phyloP scores from a whole-genome alignment of 108 stramenopile species.

The Cyclostephanos invisitatus region DNA sequence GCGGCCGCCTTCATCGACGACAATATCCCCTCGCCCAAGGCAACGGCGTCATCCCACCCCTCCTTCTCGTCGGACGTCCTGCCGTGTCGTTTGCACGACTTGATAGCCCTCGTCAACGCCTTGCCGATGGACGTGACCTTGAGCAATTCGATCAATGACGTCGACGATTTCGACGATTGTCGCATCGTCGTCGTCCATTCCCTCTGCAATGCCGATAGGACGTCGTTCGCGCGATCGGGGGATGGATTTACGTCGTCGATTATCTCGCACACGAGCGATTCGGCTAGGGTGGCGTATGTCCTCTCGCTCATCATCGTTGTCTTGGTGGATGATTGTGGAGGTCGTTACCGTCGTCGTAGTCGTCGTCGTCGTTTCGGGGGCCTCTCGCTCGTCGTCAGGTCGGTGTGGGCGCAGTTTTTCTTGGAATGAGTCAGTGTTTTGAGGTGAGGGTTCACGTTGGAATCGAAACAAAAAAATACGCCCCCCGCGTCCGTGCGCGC shows the following conservation, averaged over 20 bases:
- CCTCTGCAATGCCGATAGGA: constrained; percentile 21
- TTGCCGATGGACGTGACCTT: constrained; percentile 60
- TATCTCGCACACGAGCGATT: constrained; percentile 16
- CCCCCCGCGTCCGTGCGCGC: too few species aligned
- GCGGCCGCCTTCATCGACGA: constrained; percentile 52
- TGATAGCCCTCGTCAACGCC: constrained; percentile 46
- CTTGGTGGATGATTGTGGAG: too few species aligned
- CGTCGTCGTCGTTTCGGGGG: too few species aligned
- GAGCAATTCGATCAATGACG: constrained; percentile 40
- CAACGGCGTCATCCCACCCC: constrained; percentile 44
- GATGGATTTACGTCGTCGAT: constrained; percentile 24
- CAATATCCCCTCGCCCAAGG: constrained; percentile 32
- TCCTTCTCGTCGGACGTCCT: constrained; percentile 37
- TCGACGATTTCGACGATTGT: neutral
- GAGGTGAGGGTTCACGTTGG: too few species aligned
- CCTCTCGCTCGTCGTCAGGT: too few species aligned
- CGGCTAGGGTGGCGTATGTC: constrained; percentile 1
- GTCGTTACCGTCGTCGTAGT: too few species aligned
- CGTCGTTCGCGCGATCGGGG: constrained; percentile 19
- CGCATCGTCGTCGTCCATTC: constrained; percentile 15
- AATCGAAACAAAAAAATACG: too few species aligned
- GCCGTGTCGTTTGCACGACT: constrained; percentile 59
- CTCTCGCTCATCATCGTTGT: too few species aligned
- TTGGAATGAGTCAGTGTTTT: too few species aligned
- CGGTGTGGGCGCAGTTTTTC: too few species aligned